Conservation (phyloP, 192 early-diverging fungal genomes). For the Coemansia sp. region DNA sequence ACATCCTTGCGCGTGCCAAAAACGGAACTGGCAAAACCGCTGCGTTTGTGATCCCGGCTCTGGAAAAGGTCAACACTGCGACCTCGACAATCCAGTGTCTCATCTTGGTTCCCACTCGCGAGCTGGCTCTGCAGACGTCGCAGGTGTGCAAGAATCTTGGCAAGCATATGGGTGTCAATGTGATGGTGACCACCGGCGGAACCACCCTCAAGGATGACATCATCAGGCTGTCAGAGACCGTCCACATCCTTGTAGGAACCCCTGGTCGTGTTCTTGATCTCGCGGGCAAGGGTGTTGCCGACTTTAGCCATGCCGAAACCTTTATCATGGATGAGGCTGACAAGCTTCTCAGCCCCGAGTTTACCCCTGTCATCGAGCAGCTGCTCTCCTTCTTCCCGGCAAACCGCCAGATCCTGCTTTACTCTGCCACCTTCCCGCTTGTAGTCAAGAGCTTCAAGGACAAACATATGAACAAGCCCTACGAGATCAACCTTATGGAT, state of each 20-base stretch:
- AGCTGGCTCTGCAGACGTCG: conserved; percentile 98
- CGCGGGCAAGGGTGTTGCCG: conserved; percentile 90
- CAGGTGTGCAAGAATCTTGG: conserved; percentile 98
- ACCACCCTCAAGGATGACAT: conserved; percentile 99
- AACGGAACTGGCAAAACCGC: conserved; percentile 96
- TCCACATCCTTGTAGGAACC: conserved; percentile 96
- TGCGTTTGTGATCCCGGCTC: conserved; percentile 93
- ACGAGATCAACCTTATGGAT: conserved; percentile 99
- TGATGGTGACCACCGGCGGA: conserved; percentile 99
- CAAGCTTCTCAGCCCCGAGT: conserved; percentile 97
- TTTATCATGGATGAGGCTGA: conserved; percentile 99
- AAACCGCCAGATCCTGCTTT: conserved; percentile 93
- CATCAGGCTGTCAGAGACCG: conserved; percentile 87
- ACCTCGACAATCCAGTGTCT: conserved; percentile 90
- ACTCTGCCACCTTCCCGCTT: conserved; percentile 96
- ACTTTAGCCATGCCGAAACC: conserved; percentile 84
- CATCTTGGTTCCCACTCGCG: conserved; percentile 93
- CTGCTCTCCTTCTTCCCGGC: conserved; percentile 87
- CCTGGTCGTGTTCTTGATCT: conserved; percentile 97
- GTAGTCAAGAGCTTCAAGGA: conserved; percentile 98
- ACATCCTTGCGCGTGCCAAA: conserved; percentile 96
- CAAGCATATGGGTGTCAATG: conserved; percentile 93
- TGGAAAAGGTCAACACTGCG: conserved; percentile 90
- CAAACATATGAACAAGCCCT: conserved; percentile 92
- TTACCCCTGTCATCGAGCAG: conserved; percentile 98